Percentiles rank a stretch among this genome's conserved stretches.
Conservation (phyloP, 2,329 filamentous ascomycete genomes). For the Scolecobasidium constrictum region DNA sequence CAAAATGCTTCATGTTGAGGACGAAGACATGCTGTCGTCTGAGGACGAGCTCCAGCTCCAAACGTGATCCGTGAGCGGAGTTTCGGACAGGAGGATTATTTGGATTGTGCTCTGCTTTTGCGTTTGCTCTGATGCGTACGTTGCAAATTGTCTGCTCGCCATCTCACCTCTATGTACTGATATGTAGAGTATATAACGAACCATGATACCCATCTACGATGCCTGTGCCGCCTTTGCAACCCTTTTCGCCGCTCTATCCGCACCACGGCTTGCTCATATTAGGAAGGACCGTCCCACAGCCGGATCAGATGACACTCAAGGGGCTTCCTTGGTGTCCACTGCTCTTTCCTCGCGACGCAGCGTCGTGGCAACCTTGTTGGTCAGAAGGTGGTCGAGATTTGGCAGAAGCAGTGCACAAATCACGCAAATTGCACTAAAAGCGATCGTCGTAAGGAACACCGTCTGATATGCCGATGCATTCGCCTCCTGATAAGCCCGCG, state of each 20-base stretch:
- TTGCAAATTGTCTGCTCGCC: background rate
- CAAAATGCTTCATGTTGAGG: background rate
- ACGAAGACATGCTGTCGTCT: background rate
- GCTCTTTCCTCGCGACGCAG: conserved; percentile 8
- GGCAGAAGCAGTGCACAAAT: conserved; percentile 12
- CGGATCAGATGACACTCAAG: too few species aligned
- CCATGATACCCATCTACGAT: background rate
- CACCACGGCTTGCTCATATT: too few species aligned
- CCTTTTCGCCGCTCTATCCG: too few species aligned
- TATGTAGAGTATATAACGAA: background rate
- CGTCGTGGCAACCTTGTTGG: conserved; percentile 13
- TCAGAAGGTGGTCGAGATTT: conserved; percentile 13
- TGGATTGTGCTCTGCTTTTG: background rate
- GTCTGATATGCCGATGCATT: conserved; percentile 30
- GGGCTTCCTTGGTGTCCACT: too few species aligned
- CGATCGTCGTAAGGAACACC: conserved; percentile 29
- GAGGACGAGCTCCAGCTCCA: conserved; percentile 6
- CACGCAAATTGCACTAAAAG: conserved; percentile 28
- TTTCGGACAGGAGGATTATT: background rate
- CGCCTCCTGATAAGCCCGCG: conserved; percentile 22
- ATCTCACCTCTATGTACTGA: background rate
- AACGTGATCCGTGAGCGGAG: background rate
- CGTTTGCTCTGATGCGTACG: background rate
- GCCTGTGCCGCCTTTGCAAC: too few species aligned
- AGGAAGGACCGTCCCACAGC: too few species aligned